phyloP scores from a whole-genome alignment of 176 grass and related monocot species.

The Guadua angustifolia region DNA sequence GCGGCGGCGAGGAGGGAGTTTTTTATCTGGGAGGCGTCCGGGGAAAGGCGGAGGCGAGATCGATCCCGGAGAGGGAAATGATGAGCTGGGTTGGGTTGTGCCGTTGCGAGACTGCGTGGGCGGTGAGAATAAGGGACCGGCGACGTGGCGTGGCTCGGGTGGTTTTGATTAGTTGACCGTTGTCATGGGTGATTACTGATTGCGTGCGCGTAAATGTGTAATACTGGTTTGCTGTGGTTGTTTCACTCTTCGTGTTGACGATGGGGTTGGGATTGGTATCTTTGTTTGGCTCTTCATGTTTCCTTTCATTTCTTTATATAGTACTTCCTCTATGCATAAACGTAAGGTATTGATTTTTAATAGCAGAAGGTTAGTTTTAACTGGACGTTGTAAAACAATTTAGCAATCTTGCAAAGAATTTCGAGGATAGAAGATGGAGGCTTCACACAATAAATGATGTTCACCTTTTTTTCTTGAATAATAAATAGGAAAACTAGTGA shows the following conservation, averaged over 20 bases:
- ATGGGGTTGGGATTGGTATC: conserved; percentile 20
- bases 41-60: neutral
- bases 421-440: neutral
- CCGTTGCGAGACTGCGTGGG: neutral
- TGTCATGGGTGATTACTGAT: neutral
- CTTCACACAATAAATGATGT: neutral
- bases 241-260: neutral
- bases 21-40: conserved; percentile 42
- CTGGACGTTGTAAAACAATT: neutral
- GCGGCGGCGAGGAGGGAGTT: conserved; percentile 39
- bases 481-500: too few relatives aligned
- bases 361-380: neutral
- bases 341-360: neutral
- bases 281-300: neutral
- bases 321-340: neutral
- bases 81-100: conserved; percentile 18
- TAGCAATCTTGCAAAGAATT: neutral
- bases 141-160: neutral
- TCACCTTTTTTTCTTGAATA: too few relatives aligned
- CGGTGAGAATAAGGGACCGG: conserved; percentile 28
- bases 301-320: too few relatives aligned
- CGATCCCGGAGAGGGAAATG: conserved; percentile 28
- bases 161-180: conserved; percentile 11
- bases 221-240: neutral
- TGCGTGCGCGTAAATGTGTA: neutral